Conservation (phyloP, 345 rosid species). For the Erysimum cheiranthoides region DNA sequence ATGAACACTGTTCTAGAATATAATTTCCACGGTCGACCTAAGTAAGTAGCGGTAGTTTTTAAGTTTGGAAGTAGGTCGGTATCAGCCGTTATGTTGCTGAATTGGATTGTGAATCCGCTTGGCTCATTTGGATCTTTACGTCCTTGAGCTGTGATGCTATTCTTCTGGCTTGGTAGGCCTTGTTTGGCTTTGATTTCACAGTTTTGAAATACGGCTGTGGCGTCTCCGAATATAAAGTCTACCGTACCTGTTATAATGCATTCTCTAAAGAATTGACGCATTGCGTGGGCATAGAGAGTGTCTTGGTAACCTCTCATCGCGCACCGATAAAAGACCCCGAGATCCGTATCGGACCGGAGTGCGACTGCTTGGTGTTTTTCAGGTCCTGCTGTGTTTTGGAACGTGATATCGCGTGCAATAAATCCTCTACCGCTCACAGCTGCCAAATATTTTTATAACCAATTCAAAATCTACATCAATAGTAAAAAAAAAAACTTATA, state of each 20-base stretch:
- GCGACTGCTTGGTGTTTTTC: conserved; percentile 90
- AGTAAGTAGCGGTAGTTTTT: conserved; percentile 60
- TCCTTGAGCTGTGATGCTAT: conserved; percentile 87
- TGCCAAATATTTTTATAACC: conserved; percentile 45
- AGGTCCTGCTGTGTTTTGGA: conserved; percentile 89
- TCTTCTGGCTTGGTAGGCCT: conserved; percentile 74
- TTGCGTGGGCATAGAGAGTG: conserved; percentile 80
- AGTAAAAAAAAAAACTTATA: not conserved
- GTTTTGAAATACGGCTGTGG: conserved; percentile 70
- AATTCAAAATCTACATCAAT: not conserved
- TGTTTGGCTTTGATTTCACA: conserved; percentile 67
- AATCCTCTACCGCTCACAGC: conserved; percentile 91
- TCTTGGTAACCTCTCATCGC: conserved; percentile 80
- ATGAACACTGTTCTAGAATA: conserved; percentile 79
- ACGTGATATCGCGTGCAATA: conserved; percentile 74
- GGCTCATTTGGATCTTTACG: conserved; percentile 68
- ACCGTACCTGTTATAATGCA: conserved; percentile 82
- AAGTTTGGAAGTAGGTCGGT: conserved; percentile 55
- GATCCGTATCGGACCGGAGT: conserved; percentile 76
- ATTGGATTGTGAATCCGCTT: conserved; percentile 87
- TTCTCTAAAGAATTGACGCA: conserved; percentile 89
- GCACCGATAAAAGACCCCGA: conserved; percentile 67
- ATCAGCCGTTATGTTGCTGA: conserved; percentile 75
- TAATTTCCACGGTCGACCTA: conserved; percentile 88
- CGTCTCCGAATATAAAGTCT: conserved; percentile 92